phyloP scores from a whole-genome alignment of 441 rosid genomes.

The Adansonia rubrostipa region DNA sequence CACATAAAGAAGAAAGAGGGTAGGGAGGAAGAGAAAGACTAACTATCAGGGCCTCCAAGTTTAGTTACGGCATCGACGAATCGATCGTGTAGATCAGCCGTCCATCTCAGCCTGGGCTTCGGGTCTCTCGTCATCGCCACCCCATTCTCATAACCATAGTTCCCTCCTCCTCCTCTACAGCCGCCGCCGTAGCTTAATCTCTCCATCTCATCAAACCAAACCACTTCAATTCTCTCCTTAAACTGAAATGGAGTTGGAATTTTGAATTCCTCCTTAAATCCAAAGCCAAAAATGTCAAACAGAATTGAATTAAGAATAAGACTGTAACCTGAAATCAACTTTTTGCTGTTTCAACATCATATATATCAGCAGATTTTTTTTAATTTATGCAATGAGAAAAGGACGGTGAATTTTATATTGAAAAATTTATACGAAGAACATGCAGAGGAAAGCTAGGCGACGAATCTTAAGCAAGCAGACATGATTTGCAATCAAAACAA shows the following conservation, averaged over 20 bases:
- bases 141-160: constrained; percentile 53
- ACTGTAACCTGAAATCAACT: not conserved
- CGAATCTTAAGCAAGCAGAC: constrained; percentile 55
- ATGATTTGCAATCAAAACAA: constrained; percentile 9
- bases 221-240: not conserved
- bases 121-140: constrained; percentile 84
- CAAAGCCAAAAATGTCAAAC: not conserved
- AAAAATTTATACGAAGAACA: constrained; percentile 27
- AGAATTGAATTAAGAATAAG: not conserved
- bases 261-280: not conserved
- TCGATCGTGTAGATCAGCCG: constrained; percentile 73
- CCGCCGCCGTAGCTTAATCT: constrained; percentile 39
- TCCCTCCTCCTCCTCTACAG: constrained; percentile 31
- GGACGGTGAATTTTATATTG: not conserved
- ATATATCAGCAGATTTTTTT: not conserved
- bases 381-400: not conserved
- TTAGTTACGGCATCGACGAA: constrained; percentile 73
- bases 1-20: not conserved
- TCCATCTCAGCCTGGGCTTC: constrained; percentile 72
- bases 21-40: constrained; percentile 13
- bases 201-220: constrained; percentile 39
- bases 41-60: constrained; percentile 78
- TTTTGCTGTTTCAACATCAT: not conserved
- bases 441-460: constrained; percentile 60
- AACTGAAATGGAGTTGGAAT: not conserved